phyloP scores from a whole-genome alignment of 306 rosid genomes.

The Prunus mongolica region DNA sequence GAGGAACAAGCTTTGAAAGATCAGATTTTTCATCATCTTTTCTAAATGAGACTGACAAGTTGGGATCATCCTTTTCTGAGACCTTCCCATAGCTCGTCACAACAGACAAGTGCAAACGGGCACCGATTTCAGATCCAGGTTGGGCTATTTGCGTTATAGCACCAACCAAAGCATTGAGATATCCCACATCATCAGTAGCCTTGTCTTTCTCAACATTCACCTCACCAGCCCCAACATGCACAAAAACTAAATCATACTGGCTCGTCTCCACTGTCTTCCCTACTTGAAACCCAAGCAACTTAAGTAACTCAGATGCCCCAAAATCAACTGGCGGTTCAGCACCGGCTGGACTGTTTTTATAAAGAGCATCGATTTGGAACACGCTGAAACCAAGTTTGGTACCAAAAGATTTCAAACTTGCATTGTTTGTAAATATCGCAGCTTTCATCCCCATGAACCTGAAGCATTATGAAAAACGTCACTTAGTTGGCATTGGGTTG shows the following conservation, averaged over 20 bases:
- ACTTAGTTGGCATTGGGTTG: conserved; percentile 11
- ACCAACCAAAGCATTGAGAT: conserved; percentile 66
- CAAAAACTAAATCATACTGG: conserved; percentile 67
- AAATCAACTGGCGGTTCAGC: conserved; percentile 25
- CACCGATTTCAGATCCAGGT: conserved; percentile 60
- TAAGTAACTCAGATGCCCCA: conserved; percentile 50
- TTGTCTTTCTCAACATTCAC: conserved; percentile 28
- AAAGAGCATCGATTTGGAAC: conserved; percentile 43
- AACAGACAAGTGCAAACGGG: conserved; percentile 74
- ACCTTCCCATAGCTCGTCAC: conserved; percentile 77
- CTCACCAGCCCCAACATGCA: conserved; percentile 72
- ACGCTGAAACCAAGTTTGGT: conserved; percentile 55
- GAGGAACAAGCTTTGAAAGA: conserved; percentile 59
- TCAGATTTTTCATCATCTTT: conserved; percentile 36
- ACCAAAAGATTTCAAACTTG: conserved; percentile 60
- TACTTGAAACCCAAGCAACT: conserved; percentile 75
- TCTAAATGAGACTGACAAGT: conserved; percentile 40
- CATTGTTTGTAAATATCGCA: conserved; percentile 57
- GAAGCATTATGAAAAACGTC: conserved; percentile 20
- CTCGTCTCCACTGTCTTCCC: conserved; percentile 50
- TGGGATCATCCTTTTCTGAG: conserved; percentile 34
- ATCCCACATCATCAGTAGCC: conserved; percentile 41
- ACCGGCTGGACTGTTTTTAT: conserved; percentile 2
- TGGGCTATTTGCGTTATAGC: conserved; percentile 41
- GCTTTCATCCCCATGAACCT: conserved; percentile 99